Evolutionary conservation across 2,329 filamentous ascomycete genomes (phyloP), one percentile per base, ranked within the genome.

Genomic region (Fusarium sterilihyphosum): DNA sequence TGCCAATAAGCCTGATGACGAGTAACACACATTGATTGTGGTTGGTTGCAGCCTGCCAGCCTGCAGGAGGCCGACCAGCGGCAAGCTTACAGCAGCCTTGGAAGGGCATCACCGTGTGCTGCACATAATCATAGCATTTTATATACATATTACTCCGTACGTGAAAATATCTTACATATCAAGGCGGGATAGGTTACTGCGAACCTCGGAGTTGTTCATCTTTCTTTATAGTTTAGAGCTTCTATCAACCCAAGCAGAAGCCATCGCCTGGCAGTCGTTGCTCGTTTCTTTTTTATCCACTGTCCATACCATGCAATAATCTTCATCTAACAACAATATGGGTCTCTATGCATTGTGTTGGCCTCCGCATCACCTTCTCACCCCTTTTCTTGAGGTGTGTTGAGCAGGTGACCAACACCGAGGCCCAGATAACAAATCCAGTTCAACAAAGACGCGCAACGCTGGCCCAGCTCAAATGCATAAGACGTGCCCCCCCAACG

Each of bases 151-250:
- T 50, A 31, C 29, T 29, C 29, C 29, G 29, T 29, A 29, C 29
- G n/a, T 53, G 31, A 53, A 26, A 24, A n/a, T 24, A 41, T 33
- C 37, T 5, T 24, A 24, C 17, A 46, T 33, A 24, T 29, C 41
- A 37, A 50, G 41, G 20, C 8, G 17, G 37, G 14, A 29, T 37
- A 43, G 24, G 13, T 31, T 24, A 24, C 17, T 26, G 57, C 26
- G 24, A 50, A 59, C 58, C 52, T 18, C 47, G 22, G 41, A 47
- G 47, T 44, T 76, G 65, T 57, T 76, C 73, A 70, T 72, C 58
- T 78, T 74, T 72, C 56, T 78, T 74, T 76, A 71, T 75, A 70
- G 33, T 73, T 74, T 77, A 57, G 67, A 71, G 73, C 69, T 50
- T 78, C 76, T 78, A 78, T 78, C 46, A 72, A 63, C 58, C 70